Base-by-base conservation (phyloP, 2,329 filamentous ascomycete genomes). In the Exophiala aquamarina region DNA sequence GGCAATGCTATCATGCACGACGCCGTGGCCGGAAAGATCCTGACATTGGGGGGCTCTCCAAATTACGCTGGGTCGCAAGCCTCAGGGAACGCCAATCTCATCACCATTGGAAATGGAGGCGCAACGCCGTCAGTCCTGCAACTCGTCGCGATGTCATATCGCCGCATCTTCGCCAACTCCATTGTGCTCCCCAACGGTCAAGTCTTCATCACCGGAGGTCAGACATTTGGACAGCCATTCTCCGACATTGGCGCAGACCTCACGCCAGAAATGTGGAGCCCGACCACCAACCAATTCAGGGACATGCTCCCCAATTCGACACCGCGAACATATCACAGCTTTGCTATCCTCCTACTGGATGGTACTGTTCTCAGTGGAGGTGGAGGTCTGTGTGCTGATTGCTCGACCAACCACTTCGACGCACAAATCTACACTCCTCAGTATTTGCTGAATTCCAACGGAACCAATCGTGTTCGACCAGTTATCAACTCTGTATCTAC, bases 1-100 rank as follows among this genome's bases (percentile, higher is more conserved):
- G 80, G 77, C 10, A 74, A 72, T 38, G 72, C 73, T 4, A 70
- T 78, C 50, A 81, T 83, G 77, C 82, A 75, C 54, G 78, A 82
- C 55, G 77, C 78, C 35, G 60, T 64, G 1, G 59, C 57, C 1
- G 79, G 79, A 23, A 79, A 80, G 60, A 81, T 82, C 23, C 64
- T 82, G 2, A 72, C 75, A 0, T 63, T 70, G 11, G 79, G 79
- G 8, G 79, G 78, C 7, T 62, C 72, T 1, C 63, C 69, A 0
- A 63, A 66, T 26, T 81, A 81, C 53, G 63, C 72, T 20, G 54
- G 70, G 41, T 63, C 64, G n/a, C 49, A 62, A 5, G 71, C 72
- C 1, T 71, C 70, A 0, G 63, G 61, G 4, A 69, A 70, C 49
- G 75, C 76, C 0, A 71, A 77, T 56, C 55, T 80, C 51, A 72